Conservation (phyloP, 2,329 filamentous ascomycete genomes). For the Geosmithia morbida region DNA sequence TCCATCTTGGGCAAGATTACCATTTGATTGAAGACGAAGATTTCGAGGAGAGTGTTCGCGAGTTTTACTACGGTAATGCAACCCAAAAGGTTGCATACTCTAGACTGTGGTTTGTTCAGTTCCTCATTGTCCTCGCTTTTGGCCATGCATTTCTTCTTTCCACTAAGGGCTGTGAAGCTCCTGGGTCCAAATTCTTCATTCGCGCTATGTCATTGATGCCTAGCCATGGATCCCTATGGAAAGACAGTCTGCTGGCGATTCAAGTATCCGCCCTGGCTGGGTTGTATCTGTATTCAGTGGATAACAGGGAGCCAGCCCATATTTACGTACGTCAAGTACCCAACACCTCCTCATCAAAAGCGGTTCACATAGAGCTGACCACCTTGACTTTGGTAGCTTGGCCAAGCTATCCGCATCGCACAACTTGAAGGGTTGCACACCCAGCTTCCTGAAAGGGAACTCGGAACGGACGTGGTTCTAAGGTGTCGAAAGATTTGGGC, state of each 20-base stretch:
- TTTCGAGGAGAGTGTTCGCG: slow-evolving; percentile 12
- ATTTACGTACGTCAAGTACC: slow-evolving; percentile 9
- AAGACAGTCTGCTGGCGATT: slow-evolving; percentile 20
- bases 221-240: slow-evolving; percentile 16
- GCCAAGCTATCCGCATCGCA: slow-evolving; percentile 23
- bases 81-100: slow-evolving; percentile 6
- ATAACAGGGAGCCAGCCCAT: slow-evolving; percentile 18
- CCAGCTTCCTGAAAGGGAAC: slow-evolving; percentile 19
- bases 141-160: slow-evolving; percentile 8
- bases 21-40: slow-evolving; percentile 17
- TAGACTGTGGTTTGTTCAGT: slow-evolving; percentile 13
- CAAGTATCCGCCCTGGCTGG: slow-evolving; percentile 19
- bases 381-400: slow-evolving; percentile 12
- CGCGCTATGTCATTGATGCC: slow-evolving; percentile 21
- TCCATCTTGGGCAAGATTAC: slow-evolving; percentile 21
- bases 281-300: slow-evolving; percentile 21
- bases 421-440: slow-evolving; percentile 25
- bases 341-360: background rate
- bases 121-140: slow-evolving; percentile 10
- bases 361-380: background rate
- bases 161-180: slow-evolving; percentile 12
- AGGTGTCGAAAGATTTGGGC: slow-evolving; percentile 23
- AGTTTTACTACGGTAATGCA: slow-evolving; percentile 10
- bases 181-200: slow-evolving; percentile 15
- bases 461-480: slow-evolving; percentile 14